Evolutionary conservation across 1,284 basidiomycete species (phyloP).

Genomic region (Takashimella tepidaria): DNA sequence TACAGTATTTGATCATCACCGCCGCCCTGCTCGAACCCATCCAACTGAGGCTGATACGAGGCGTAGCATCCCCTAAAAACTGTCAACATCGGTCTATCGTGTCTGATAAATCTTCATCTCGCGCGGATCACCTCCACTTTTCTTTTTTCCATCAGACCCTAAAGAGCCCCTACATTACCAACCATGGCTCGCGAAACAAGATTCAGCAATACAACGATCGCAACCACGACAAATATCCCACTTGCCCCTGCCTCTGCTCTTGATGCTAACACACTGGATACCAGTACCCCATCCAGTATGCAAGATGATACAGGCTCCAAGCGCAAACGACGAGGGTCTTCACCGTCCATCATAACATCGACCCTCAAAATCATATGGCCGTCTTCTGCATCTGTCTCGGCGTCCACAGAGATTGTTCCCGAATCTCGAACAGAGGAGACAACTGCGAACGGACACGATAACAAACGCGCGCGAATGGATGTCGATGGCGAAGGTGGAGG

Average conservation of each 20-base stretch:
- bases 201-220: not conserved
- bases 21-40: too few relatives aligned
- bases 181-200: slow-evolving; percentile 16
- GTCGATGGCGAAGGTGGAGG: slow-evolving; percentile 7
- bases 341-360: not conserved
- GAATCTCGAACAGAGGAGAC: too few relatives aligned
- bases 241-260: not conserved
- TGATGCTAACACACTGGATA: not conserved
- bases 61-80: too few relatives aligned
- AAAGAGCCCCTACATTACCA: too few relatives aligned
- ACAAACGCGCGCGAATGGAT: slow-evolving; percentile 9
- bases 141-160: not conserved
- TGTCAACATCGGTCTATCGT: too few relatives aligned
- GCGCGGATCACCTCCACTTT: not conserved
- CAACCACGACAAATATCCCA: not conserved
- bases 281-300: not conserved
- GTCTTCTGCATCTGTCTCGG: not conserved
- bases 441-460: slow-evolving; percentile 9
- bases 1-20: too few relatives aligned
- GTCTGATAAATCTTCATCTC: too few relatives aligned
- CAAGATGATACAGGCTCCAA: slow-evolving; percentile 13
- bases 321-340: slow-evolving; percentile 20
- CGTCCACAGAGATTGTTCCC: not conserved
- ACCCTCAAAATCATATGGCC: not conserved
- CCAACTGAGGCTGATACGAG: too few relatives aligned